phyloP scores from a whole-genome alignment of 148 eudicot species.

The Vaccinium vitisidaea region DNA sequence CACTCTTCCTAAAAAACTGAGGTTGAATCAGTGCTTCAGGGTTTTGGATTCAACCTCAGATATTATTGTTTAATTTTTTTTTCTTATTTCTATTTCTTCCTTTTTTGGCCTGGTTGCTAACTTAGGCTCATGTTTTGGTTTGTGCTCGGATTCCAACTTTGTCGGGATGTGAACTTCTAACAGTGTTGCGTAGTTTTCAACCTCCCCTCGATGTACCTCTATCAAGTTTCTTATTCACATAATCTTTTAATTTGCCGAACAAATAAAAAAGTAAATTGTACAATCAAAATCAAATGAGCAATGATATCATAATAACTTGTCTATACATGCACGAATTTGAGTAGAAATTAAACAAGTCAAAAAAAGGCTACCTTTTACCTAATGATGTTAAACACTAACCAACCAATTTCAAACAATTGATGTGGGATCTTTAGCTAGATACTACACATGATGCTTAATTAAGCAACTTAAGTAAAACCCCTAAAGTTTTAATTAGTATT shows the following conservation, averaged over 20 bases:
- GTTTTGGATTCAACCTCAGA: no score
- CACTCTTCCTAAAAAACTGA: no score
- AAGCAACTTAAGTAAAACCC: conserved; percentile 8
- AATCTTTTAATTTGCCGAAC: no score
- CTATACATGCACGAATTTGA: conserved; percentile 4
- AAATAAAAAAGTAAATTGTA: neutral
- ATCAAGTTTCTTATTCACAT: neutral
- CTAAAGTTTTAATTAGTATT: conserved; percentile 22
- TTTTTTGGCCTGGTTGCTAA: no score
- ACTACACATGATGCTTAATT: conserved; percentile 21
- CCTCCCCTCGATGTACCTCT: no score
- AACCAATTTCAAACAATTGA: conserved; percentile 29
- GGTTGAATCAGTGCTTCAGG: no score
- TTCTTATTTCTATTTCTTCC: no score
- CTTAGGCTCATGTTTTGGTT: no score
- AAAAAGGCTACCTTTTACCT: conserved; percentile 28
- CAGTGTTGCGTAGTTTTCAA: no score
- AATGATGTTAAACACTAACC: conserved; percentile 46
- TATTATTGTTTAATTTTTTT: no score
- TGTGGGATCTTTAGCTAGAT: conserved; percentile 30
- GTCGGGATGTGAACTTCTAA: no score
- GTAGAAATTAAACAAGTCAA: neutral
- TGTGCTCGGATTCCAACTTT: no score
- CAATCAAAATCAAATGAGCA: neutral
- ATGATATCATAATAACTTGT: conserved; percentile 11